Evolutionary conservation across 768 basidiomycete species (phyloP).

Genomic region (Pulveroboletus sp.): DNA sequence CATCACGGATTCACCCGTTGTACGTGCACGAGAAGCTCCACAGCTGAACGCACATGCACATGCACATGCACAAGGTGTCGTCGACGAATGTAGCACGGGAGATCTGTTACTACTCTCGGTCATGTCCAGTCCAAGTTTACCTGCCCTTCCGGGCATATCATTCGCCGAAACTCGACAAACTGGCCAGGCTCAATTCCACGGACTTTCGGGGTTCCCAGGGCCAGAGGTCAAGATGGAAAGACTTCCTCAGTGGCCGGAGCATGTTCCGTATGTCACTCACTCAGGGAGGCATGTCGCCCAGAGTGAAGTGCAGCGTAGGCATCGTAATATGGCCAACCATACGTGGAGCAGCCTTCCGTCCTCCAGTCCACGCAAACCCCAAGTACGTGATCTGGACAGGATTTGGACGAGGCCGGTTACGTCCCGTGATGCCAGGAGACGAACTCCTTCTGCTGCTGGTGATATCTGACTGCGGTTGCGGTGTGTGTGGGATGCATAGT

Average conservation of each 20-base stretch:
- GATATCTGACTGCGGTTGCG: conserved; percentile 20
- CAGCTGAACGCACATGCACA: conserved; percentile 6
- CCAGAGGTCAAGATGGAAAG: conserved; percentile 8
- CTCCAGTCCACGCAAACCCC: conserved; percentile 17
- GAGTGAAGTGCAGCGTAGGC: conserved; percentile 5
- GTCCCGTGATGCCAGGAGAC: conserved; percentile 26
- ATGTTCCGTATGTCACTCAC: conserved; percentile 1
- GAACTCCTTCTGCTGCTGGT: conserved; percentile 32
- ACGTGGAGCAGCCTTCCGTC: conserved; percentile 13
- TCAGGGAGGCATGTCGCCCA: background rate
- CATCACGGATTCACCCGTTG: conserved; percentile 27
- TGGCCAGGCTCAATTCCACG: conserved; percentile 18
- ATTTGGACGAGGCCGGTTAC: conserved; percentile 20
- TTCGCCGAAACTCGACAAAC: conserved; percentile 9
- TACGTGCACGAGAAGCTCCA: conserved; percentile 13
- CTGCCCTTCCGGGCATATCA: conserved; percentile 5
- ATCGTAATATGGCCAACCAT: conserved; percentile 10
- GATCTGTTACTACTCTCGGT: conserved; percentile 11
- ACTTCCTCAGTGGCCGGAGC: conserved; percentile 7
- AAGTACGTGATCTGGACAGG: conserved; percentile 19
- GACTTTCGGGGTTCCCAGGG: conserved; percentile 25
- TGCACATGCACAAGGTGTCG: conserved; percentile 6
- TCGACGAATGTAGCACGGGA: conserved; percentile 10
- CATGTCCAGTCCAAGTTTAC: conserved; percentile 4
- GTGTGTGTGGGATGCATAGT: conserved; percentile 1